phyloP scores from a whole-genome alignment of 108 stramenopile species.

The Cafeteria roenbergensis region DNA sequence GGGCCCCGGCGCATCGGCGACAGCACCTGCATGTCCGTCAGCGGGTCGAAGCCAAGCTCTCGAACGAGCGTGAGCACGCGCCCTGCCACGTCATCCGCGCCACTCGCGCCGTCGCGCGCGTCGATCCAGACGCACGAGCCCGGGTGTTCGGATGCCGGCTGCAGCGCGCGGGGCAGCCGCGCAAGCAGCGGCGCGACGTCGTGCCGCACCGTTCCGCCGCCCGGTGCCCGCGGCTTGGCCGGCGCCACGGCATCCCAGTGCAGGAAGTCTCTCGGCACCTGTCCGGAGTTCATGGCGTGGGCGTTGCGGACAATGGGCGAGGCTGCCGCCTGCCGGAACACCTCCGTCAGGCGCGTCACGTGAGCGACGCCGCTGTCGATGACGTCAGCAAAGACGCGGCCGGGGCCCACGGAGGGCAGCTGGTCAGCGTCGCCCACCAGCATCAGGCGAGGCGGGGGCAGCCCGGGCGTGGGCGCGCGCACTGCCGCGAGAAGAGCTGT shows the following conservation, averaged over 20 bases:
- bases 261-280: background rate
- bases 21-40: conserved; percentile 9
- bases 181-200: background rate
- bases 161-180: background rate
- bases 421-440: conserved; percentile 13
- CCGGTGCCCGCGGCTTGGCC: background rate
- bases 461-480: background rate
- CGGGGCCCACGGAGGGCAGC: conserved; percentile 12
- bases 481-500: background rate
- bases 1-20: conserved; percentile 6
- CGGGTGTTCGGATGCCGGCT: background rate
- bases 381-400: conserved; percentile 2
- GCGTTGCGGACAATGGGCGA: conserved; percentile 6
- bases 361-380: background rate
- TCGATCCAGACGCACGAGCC: background rate
- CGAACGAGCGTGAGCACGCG: background rate
- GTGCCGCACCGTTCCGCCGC: background rate
- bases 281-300: background rate
- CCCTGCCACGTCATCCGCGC: background rate
- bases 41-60: background rate
- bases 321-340: conserved; percentile 9
- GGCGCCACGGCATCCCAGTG: background rate
- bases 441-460: background rate
- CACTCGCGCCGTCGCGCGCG: background rate
- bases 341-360: background rate